Evolutionary conservation across 352 stramenopile genomes (phyloP).

Genomic region (Pythium guiyangense): DNA sequence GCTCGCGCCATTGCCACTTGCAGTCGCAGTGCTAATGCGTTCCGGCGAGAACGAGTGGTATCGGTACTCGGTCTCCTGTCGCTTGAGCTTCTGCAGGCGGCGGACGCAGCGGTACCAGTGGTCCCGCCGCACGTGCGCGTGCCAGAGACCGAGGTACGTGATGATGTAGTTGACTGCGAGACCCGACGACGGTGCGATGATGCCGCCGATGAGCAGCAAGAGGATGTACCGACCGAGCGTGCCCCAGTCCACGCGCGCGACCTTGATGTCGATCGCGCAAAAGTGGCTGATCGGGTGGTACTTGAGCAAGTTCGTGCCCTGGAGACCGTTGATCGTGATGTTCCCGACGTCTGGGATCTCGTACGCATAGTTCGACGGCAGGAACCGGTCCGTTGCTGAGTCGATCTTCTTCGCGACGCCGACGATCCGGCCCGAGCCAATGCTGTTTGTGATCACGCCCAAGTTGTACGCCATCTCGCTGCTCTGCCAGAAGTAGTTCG

Average conservation of each 20-base stretch:
- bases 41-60: slow-evolving; percentile 80
- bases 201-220: slow-evolving; percentile 66
- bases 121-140: slow-evolving; percentile 78
- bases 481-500: slow-evolving; percentile 68
- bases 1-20: slow-evolving; percentile 6
- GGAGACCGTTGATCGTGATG: slow-evolving; percentile 43
- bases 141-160: slow-evolving; percentile 75
- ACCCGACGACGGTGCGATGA: slow-evolving; percentile 60
- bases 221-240: slow-evolving; percentile 63
- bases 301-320: slow-evolving; percentile 34
- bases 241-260: slow-evolving; percentile 47
- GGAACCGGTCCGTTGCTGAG: slow-evolving; percentile 42
- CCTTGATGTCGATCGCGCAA: slow-evolving; percentile 56
- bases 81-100: slow-evolving; percentile 72
- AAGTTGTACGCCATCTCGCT: slow-evolving; percentile 54
- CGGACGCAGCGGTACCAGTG: slow-evolving; percentile 79
- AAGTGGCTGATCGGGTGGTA: slow-evolving; percentile 49
- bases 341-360: slow-evolving; percentile 34
- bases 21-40: slow-evolving; percentile 29
- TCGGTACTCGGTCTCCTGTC: slow-evolving; percentile 58
- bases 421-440: slow-evolving; percentile 43
- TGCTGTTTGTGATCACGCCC: slow-evolving; percentile 59
- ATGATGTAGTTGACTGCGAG: slow-evolving; percentile 76
- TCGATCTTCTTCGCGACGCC: slow-evolving; percentile 69
- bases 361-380: slow-evolving; percentile 23